Evolutionary conservation across 345 rosid species (phyloP), one percentile per base, ranked within the genome.

Genomic region (Eucalyptus regnans): DNA sequence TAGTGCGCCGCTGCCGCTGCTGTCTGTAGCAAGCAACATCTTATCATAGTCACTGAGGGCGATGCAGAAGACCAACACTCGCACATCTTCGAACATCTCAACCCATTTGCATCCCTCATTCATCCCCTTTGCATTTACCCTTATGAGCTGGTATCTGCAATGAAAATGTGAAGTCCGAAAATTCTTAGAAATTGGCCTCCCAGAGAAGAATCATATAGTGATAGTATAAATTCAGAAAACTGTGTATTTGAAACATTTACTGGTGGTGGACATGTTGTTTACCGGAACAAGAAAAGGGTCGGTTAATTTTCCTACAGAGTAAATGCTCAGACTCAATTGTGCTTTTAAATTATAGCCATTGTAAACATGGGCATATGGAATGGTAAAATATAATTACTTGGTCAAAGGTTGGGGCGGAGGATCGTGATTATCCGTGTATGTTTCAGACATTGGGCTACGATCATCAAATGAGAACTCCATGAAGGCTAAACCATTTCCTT

Each of bases 41-140:
- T 95, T 98, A 90, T 98, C 99, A 86, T 96, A 98, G 91, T 98
- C 99, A 56, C 95, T 92, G 62, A 98, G 95, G 87, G 99, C 92
- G 14, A 96, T 93, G 52, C 99, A 98, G 96, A 98, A 97, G 83
- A 97, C 91, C 6, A 97, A 95, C 12, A 91, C 96, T 5, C 96
- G 94, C 66, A 96, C 99, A 7, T 98, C 99, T 95, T 98, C 99
- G 46, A 98, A 97, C 99, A 98, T 98, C 88, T 97, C 99, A 4
- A 98, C 97, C 99, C 99, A 98, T 91, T 98, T 98, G 94, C 99
- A 98, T 46, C 99, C 99, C 88, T 97, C 99, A 50, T 94, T 96
- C 98, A 97, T 95, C 64, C 99, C 98, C 89, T 94, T 97, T 1
- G 99, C 99, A 60, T 96, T 97, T 64, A 98, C 95, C n/a, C 99